Base-by-base conservation (phyloP, 495 filamentous ascomycete species). In the Xylaria venustula region DNA sequence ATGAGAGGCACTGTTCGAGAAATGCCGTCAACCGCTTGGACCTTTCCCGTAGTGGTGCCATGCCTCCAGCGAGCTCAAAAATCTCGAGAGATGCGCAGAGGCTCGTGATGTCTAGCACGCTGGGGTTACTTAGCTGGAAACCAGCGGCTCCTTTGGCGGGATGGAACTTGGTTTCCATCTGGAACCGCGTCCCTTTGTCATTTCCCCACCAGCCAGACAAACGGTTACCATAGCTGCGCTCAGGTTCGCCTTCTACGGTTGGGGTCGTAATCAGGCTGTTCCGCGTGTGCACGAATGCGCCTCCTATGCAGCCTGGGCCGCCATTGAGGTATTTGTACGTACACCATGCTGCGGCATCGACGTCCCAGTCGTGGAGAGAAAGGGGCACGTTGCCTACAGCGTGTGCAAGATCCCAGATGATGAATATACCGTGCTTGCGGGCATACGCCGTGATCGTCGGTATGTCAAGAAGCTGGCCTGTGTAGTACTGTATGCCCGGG, bases 301-400 rank as follows among this genome's bases (percentile, higher is more conserved):
- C 92, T 19, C 85, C 93, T 67, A 96, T 96, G 26, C 85, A 85
- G 30, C 94, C 94, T 1, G 94, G 93, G 0, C 95, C 95, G 52
- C 85, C 84, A 69, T 97, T 97, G 59, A 98, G 81, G 71, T 98
- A 98, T 75, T 98, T 98, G 79, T 98, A 98, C 50, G 83, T 90
- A 73, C 94, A 98, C 94, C 94, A 98, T n/a, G 82, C 90, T 3
- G 94, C 92, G 58, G 95, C 95, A 73, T 98, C 94, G 26, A 97
- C 93, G 54, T 92, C 84, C 95, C 95, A 98, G 67, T 91, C 89
- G 72, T 96, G 91, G 23, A 98, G 82, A 22, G 79, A 74, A 14
- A 97, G 76, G 11, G 88, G 84, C 4, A 97, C 91, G 73, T 98
- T 98, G 30, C 95, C 94, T 7, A 86, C 91, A 9, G 93, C 94